These are phyloP conservation scores for Didymosphaeria variabile DNA, from an alignment of 2,329 filamentous ascomycete species.

Conservation along the genomic window DNA sequence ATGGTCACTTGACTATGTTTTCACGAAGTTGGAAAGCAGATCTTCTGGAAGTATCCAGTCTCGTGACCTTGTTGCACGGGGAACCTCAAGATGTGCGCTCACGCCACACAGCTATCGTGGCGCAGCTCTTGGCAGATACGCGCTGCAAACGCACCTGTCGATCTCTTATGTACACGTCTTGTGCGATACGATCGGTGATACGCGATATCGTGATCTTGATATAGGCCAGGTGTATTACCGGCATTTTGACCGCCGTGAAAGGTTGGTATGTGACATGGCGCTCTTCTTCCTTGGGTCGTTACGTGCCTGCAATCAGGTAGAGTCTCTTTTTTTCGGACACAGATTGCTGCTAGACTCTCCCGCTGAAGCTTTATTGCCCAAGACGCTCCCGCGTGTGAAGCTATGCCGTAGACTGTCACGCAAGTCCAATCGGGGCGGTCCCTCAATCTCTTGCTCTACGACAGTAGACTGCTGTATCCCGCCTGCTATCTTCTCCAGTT, in stretches of 20 bases:
- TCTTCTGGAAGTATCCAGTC: background rate
- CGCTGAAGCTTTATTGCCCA: conserved; percentile 22
- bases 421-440: conserved; percentile 27
- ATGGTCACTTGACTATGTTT: background rate
- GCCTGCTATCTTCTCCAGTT: background rate
- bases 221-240: background rate
- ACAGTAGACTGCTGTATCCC: conserved; percentile 30
- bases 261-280: background rate
- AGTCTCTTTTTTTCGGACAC: background rate
- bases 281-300: background rate
- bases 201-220: background rate
- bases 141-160: background rate
- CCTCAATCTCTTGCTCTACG: conserved; percentile 30
- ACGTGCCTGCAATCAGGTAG: background rate
- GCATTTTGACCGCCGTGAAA: background rate
- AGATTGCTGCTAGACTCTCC: background rate
- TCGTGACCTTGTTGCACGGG: background rate
- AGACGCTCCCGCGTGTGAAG: conserved; percentile 29
- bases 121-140: background rate
- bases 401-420: conserved; percentile 34
- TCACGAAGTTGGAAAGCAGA: background rate
- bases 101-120: background rate
- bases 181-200: background rate
- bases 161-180: background rate
- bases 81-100: background rate